Base-by-base conservation (phyloP, 768 basidiomycete genomes). In the Boletus rubescentipes region DNA sequence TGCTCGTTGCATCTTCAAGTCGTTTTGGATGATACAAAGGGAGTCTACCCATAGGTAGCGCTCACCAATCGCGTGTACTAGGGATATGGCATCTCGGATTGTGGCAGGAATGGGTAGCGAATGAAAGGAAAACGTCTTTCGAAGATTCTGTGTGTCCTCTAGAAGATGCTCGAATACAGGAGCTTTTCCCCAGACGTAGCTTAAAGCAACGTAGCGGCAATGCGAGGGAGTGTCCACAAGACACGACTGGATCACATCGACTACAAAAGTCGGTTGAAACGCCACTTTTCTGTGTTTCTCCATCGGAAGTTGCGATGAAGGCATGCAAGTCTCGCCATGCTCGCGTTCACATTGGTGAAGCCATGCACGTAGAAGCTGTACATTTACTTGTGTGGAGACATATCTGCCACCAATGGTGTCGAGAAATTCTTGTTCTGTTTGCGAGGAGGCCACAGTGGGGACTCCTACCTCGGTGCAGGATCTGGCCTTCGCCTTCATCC, bases 1-100 rank as follows among this genome's bases (percentile, higher is more conserved):
- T 3, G 40, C 15, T 10, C 60, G 53, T 9, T 59, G 52, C 55
- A 63, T 63, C 42, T 41, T 34, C 14, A 36, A 20, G 11, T 65
- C 49, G 14, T 66, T 32, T 40, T 64, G 65, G 37, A 58, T 52
- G 34, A 66, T 68, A 10, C 64, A 66, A 1, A 66, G 16, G 5
- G 65, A 54, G 20, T 66, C 67, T 6, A 68, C 58, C 65, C 67
- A 66, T 29, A 66, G 38, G 36, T 68, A 68, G 15, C 58, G 58
- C 41, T 63, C 55, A 34, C 63, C 58, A 11, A 68, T 60, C 31
- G 46, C 42, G 8, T 36, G 56, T 10, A 59, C 54, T 10, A 70
- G 42, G 4, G 56, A 51, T 2, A 26, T 55, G 11, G 68, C 61
- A 43, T 67, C 68, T 39, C 49, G 42, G 29, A 67, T 65, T 3